A percentile compares a stretch with the other conserved stretches of the same genome.
These are phyloP conservation scores for Amanita polypyramis DNA, from an alignment of 768 basidiomycete genomes.

Conservation along the genomic window DNA sequence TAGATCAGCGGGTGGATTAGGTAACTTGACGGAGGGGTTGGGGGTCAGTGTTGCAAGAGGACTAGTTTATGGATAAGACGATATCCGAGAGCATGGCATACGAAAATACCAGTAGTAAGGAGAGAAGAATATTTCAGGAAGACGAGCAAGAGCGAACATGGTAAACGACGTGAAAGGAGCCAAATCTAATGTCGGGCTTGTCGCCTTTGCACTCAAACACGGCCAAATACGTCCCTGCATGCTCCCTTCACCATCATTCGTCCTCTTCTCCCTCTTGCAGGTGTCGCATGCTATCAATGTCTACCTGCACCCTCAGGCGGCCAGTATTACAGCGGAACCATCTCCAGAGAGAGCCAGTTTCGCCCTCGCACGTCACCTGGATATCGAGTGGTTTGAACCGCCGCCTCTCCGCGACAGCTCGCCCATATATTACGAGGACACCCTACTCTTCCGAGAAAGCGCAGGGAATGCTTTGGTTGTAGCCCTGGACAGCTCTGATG, in stretches of 20 bases:
- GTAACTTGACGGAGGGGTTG: slow-evolving; percentile 8
- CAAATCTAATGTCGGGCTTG: too few relatives aligned
- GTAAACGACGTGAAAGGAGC: neutral
- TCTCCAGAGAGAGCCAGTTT: slow-evolving; percentile 46
- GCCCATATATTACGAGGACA: slow-evolving; percentile 21
- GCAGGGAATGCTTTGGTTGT: slow-evolving; percentile 40
- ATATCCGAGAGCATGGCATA: neutral
- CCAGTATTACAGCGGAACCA: slow-evolving; percentile 26
- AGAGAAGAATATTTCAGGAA: slow-evolving; percentile 7
- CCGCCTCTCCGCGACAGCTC: slow-evolving; percentile 24
- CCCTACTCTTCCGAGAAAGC: slow-evolving; percentile 49
- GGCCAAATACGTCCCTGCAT: slow-evolving; percentile 19
- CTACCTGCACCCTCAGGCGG: slow-evolving; percentile 41
- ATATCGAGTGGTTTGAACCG: slow-evolving; percentile 56
- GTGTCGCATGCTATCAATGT: slow-evolving; percentile 44
- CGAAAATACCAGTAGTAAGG: slow-evolving; percentile 10
- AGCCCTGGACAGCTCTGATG: slow-evolving; percentile 44
- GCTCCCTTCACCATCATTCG: slow-evolving; percentile 15
- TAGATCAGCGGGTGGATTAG: slow-evolving; percentile 22
- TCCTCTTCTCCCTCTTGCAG: slow-evolving; percentile 24
- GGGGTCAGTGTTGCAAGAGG: slow-evolving; percentile 2
- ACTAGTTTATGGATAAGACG: slow-evolving; percentile 5
- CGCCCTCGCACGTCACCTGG: slow-evolving; percentile 57
- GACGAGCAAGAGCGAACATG: slow-evolving; percentile 7
- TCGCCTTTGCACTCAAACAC: slow-evolving; percentile 16